These are phyloP conservation scores for Leptomonas seymouri DNA, from an alignment of 208 protist genomes.

Conservation along the genomic window DNA sequence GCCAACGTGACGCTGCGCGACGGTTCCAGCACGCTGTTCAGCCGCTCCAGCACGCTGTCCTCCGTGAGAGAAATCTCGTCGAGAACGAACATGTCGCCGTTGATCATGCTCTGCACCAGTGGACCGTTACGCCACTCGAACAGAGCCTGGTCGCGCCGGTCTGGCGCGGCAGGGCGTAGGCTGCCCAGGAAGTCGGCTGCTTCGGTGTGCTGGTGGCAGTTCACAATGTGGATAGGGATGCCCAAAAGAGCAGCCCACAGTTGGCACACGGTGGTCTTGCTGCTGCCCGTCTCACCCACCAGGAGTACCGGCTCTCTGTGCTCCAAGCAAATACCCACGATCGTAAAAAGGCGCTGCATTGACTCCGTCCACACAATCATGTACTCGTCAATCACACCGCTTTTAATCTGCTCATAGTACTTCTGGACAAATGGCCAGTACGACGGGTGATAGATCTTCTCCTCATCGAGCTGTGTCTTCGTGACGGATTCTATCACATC, in stretches of 20 bases:
- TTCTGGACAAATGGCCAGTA: conserved; percentile 87
- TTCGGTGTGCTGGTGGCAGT: conserved; percentile 99
- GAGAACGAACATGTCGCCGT: conserved; percentile 98
- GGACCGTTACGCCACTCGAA: conserved; percentile 99
- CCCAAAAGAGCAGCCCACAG: conserved; percentile 90
- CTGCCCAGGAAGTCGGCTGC: conserved; percentile 98
- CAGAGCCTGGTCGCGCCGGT: conserved; percentile 81
- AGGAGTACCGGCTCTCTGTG: conserved; percentile 97
- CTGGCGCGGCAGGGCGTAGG: conserved; percentile 83
- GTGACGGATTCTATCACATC: conserved; percentile 88
- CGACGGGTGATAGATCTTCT: conserved; percentile 63
- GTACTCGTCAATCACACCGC: conserved; percentile 75
- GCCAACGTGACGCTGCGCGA: conserved; percentile 95
- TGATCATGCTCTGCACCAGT: conserved; percentile 98
- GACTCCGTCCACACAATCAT: conserved; percentile 97
- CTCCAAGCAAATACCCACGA: conserved; percentile 95
- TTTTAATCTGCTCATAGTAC: conserved; percentile 71
- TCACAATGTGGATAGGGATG: conserved; percentile 96
- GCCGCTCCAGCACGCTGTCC: conserved; percentile 99
- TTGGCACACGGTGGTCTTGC: conserved; percentile 99
- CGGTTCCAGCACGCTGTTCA: conserved; percentile 99
- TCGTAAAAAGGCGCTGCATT: conserved; percentile 96
- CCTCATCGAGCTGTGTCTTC: conserved; percentile 75
- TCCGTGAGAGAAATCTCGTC: conserved; percentile 99
- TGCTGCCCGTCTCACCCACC: conserved; percentile 99